phyloP scores from a whole-genome alignment of 1,139 yeast species.

The Geotrichum europaeum region DNA sequence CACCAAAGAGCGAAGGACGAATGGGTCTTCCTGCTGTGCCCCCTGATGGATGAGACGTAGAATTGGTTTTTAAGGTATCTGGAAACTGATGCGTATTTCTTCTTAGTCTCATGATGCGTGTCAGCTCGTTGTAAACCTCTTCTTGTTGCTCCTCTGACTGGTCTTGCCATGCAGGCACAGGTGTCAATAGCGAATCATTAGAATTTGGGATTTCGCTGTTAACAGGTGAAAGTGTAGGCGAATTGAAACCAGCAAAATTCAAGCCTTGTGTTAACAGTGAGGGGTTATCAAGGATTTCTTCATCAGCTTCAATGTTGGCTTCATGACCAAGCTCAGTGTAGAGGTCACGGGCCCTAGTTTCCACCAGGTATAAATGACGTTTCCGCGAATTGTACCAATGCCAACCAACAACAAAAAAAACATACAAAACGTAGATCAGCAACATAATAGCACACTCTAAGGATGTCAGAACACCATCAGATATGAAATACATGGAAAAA shows the following conservation, averaged over 20 bases:
- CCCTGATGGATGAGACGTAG: conserved; percentile 3
- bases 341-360: conserved; percentile 27
- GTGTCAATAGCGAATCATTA: not conserved
- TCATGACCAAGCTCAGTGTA: conserved; percentile 29
- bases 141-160: conserved; percentile 24
- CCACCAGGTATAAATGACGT: conserved; percentile 24
- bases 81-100: conserved; percentile 14
- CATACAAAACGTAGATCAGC: conserved; percentile 49
- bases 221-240: conserved; percentile 1
- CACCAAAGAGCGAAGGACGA: conserved; percentile 42
- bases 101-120: conserved; percentile 28
- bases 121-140: conserved; percentile 28
- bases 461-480: conserved; percentile 43
- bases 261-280: conserved; percentile 22
- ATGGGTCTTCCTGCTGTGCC: conserved; percentile 26
- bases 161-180: conserved; percentile 15
- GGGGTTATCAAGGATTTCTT: conserved; percentile 21
- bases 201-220: not conserved
- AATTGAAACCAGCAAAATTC: conserved; percentile 19
- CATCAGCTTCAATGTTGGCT: conserved; percentile 22
- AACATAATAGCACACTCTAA: conserved; percentile 47
- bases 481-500: conserved; percentile 40
- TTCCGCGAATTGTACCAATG: conserved; percentile 33
- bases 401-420: conserved; percentile 43
- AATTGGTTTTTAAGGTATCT: not conserved